Base-by-base conservation (phyloP, 1,284 basidiomycete genomes). In the Schizopora paradoxa region DNA sequence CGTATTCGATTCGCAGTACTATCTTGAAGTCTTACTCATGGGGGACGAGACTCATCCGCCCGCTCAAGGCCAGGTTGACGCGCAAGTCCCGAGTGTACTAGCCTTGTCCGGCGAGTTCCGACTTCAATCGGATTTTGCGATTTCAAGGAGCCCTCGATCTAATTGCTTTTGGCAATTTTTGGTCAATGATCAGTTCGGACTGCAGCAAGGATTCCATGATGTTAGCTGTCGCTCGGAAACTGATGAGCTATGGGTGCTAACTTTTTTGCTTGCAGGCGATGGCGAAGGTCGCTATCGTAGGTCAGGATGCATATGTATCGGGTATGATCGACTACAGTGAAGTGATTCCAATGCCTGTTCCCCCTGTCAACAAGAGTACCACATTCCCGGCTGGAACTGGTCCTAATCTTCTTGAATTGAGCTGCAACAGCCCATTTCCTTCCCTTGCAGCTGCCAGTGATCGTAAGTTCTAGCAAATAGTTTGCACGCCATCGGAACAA, bases 121-220 rank as follows among this genome's bases (percentile, higher is more conserved):
- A 39, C 60, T 71, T 16, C 63, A 65, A 45, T 69, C 66, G n/a
- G 69, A 70, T 58, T 58, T 54, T 22, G 56, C 55, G 37, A 58
- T 65, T 44, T 35, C 51, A 21, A 40, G 47, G 45, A 62, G 63
- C 45, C 45, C 56, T 3, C 57, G 61, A 34, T 68, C 66, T 28
- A 56, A 60, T 11, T 67, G 65, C 51, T 49, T 55, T 31, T 68
- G 69, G 69, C 69, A 72, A 56, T 59, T 63, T 3, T 61, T 67
- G 47, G 62, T 66, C 19, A 61, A 51, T 41, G 52, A 65, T 49
- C 66, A 66, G 51, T 49, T 56, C 7, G 56, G 56, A 23, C 61
- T 69, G 61, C 56, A 58, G 23, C 49, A 46, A 18, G 55, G 55
- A 2, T 69, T 68, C 60, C 58, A 57, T 14, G 61, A n/a, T n/a